Evolutionary conservation across 129 eudicot genomes (phyloP).

Genomic region (Flaveria sonorensis): DNA sequence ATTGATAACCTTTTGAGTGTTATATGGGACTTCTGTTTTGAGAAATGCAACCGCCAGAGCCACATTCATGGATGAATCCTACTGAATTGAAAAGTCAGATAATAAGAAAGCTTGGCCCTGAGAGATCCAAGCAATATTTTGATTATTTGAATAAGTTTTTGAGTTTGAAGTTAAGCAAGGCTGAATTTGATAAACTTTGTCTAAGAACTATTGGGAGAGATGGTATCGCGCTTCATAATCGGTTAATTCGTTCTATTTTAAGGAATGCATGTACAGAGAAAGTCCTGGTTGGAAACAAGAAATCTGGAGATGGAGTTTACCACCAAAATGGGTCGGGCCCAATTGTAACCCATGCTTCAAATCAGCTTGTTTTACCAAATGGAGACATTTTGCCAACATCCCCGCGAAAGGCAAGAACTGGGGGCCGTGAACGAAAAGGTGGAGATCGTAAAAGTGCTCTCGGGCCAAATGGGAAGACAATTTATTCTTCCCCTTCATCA

Average conservation of each 20-base stretch:
- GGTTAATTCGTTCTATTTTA: slow-evolving; percentile 69
- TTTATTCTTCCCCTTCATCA: slow-evolving; percentile 46
- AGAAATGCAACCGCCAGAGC: slow-evolving; percentile 84
- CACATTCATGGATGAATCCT: slow-evolving; percentile 67
- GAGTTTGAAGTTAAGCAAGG: slow-evolving; percentile 71
- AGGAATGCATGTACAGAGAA: slow-evolving; percentile 74
- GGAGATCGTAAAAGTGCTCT: slow-evolving; percentile 65
- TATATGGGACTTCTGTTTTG: slow-evolving; percentile 52
- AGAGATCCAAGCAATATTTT: slow-evolving; percentile 73
- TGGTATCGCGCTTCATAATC: slow-evolving; percentile 81
- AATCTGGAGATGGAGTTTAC: slow-evolving; percentile 40
- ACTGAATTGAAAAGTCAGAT: slow-evolving; percentile 71
- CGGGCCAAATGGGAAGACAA: slow-evolving; percentile 55
- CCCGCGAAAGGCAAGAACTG: slow-evolving; percentile 62
- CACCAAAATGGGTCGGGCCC: slow-evolving; percentile 53
- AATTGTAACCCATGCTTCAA: slow-evolving; percentile 38
- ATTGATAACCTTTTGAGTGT: slow-evolving; percentile 23
- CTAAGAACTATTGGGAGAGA: slow-evolving; percentile 71
- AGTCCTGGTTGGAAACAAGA: slow-evolving; percentile 42
- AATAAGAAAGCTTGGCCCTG: slow-evolving; percentile 76
- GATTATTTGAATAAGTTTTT: slow-evolving; percentile 61
- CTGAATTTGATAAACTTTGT: slow-evolving; percentile 76
- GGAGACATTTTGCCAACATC: slow-evolving; percentile 64
- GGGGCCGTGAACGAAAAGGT: slow-evolving; percentile 54
- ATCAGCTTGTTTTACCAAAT: slow-evolving; percentile 56